A percentile compares a stretch with the other conserved stretches of the same genome.
Evolutionary conservation across 75 land plant species (phyloP).

Genomic region (Chamaecyparis obtusa): DNA sequence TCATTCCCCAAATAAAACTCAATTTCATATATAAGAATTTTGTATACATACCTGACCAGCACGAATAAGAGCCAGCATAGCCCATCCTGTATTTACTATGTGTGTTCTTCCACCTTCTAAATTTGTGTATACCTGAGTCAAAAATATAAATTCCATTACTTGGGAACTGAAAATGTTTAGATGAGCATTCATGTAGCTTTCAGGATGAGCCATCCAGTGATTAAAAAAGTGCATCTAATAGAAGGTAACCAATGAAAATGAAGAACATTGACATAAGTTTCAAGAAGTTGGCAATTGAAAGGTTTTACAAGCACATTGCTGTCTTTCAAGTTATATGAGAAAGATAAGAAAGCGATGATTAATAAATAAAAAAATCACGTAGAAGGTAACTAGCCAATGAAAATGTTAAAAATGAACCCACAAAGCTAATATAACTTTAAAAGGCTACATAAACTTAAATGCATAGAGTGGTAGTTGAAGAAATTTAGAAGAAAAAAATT

Average conservation of each 20-base stretch:
- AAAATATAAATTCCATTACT: neutral
- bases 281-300: neutral
- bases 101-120: conserved; percentile 51
- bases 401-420: neutral
- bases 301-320: neutral
- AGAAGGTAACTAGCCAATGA: neutral
- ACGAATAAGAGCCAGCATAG: conserved; percentile 68
- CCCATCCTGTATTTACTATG: conserved; percentile 80
- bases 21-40: neutral
- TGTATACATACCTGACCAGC: conserved; percentile 70
- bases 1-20: conserved; percentile 65
- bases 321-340: neutral
- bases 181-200: neutral
- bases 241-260: neutral
- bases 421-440: neutral
- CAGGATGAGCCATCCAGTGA: neutral
- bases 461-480: neutral
- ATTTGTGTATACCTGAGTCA: conserved; percentile 62
- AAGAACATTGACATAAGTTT: neutral
- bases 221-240: neutral
- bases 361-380: neutral
- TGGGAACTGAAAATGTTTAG: neutral
- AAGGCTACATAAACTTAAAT: neutral
- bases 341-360: neutral
- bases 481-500: too few species aligned